Conservation (phyloP, 2,329 filamentous ascomycete species). For the Alternaria triticimaculans region DNA sequence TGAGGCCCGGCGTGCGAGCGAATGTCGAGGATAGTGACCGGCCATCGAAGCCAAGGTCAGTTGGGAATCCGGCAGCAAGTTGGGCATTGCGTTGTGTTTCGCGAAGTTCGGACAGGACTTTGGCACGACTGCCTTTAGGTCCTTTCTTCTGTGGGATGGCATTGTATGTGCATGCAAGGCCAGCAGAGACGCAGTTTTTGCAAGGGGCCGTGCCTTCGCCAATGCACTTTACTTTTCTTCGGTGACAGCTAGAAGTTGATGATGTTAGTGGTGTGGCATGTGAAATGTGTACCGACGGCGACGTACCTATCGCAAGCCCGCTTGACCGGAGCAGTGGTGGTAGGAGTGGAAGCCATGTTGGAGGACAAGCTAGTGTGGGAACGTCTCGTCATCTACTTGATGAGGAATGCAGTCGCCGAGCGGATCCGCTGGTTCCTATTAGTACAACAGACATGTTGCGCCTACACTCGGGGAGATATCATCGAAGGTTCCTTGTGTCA, state of each 20-base stretch:
- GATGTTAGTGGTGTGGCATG: slow-evolving; percentile 18
- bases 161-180: slow-evolving; percentile 68
- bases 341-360: slow-evolving; percentile 31
- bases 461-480: slow-evolving; percentile 29
- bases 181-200: slow-evolving; percentile 66
- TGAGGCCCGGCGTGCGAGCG: slow-evolving; percentile 57
- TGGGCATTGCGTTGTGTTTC: slow-evolving; percentile 57
- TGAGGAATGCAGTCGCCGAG: slow-evolving; percentile 27
- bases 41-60: slow-evolving; percentile 50
- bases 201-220: slow-evolving; percentile 61
- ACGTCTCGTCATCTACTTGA: slow-evolving; percentile 23
- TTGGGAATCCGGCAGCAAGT: slow-evolving; percentile 50
- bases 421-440: slow-evolving; percentile 34
- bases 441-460: slow-evolving; percentile 35
- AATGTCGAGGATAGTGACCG: slow-evolving; percentile 52
- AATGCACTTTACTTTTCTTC: slow-evolving; percentile 60
- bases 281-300: slow-evolving; percentile 8
- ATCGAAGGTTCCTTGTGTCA: slow-evolving; percentile 40
- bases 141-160: slow-evolving; percentile 70
- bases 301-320: slow-evolving; percentile 53
- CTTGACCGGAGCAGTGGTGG: slow-evolving; percentile 48
- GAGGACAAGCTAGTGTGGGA: slow-evolving; percentile 3
- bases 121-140: slow-evolving; percentile 67
- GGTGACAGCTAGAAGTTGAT: slow-evolving; percentile 49
- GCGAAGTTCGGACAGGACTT: slow-evolving; percentile 68